phyloP scores from a whole-genome alignment of 1,139 yeast species.

The Suhomyces ambrosiae region DNA sequence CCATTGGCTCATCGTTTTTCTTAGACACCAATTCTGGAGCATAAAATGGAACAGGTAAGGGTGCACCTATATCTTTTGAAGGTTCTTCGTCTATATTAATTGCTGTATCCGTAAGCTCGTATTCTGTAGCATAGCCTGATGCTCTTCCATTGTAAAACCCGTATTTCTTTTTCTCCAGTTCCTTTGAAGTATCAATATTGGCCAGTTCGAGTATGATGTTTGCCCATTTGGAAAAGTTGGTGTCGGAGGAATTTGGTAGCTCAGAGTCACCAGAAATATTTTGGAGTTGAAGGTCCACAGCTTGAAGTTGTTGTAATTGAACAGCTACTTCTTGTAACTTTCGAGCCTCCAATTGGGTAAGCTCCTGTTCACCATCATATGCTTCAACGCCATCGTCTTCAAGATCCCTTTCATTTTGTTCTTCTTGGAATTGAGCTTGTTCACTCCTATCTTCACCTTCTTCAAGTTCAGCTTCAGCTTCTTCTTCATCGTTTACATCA shows the following conservation, averaged over 20 bases:
- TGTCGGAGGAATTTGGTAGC: background rate
- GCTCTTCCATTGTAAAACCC: slow-evolving; percentile 7
- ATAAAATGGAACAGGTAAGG: slow-evolving; percentile 24
- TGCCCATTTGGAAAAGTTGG: slow-evolving; percentile 5
- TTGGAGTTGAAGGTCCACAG: background rate
- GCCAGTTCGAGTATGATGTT: slow-evolving; percentile 4
- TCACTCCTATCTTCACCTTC: slow-evolving; percentile 3
- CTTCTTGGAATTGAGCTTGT: background rate
- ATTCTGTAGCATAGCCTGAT: slow-evolving; percentile 26
- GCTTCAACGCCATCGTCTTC: slow-evolving; percentile 4
- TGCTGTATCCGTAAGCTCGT: slow-evolving; percentile 19
- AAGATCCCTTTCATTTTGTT: slow-evolving; percentile 1
- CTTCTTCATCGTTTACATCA: slow-evolving; percentile 1
- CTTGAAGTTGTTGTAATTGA: slow-evolving; percentile 11
- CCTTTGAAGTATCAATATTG: background rate
- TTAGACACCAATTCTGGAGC: slow-evolving; percentile 13
- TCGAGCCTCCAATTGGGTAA: slow-evolving; percentile 1
- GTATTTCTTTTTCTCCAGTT: background rate
- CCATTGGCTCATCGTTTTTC: slow-evolving; percentile 6
- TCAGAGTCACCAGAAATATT: background rate
- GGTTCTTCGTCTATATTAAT: slow-evolving; percentile 5
- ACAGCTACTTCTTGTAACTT: slow-evolving; percentile 13
- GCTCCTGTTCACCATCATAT: slow-evolving; percentile 21
- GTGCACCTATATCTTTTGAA: slow-evolving; percentile 15
- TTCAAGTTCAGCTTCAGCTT: slow-evolving; percentile 2